phyloP scores from a whole-genome alignment of 331 rosid species.

The Acacia pycnantha region DNA sequence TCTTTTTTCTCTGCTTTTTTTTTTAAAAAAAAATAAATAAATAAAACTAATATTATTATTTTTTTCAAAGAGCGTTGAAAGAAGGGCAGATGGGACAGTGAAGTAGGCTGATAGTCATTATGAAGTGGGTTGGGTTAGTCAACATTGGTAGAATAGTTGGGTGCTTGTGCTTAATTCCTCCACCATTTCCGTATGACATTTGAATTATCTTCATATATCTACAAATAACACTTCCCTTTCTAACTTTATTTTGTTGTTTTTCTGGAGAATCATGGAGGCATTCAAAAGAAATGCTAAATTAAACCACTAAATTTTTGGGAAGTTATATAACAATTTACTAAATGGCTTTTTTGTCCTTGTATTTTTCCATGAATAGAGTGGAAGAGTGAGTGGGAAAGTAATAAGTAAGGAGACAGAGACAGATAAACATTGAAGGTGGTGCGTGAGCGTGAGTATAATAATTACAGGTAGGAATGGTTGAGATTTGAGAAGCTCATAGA shows the following conservation, averaged over 20 bases:
- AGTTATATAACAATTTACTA: neutral
- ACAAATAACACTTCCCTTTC: neutral
- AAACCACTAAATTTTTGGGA: neutral
- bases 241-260: neutral
- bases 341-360: neutral
- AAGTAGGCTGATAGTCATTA: slow-evolving; percentile 18
- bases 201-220: neutral
- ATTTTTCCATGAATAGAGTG: neutral
- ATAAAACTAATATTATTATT: neutral
- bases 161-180: neutral
- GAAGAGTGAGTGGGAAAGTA: neutral
- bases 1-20: neutral
- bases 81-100: slow-evolving; percentile 9
- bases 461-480: neutral
- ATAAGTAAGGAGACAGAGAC: neutral
- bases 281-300: neutral
- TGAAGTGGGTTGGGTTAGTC: slow-evolving; percentile 29
- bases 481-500: neutral
- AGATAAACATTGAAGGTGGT: neutral
- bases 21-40: too few relatives aligned
- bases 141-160: slow-evolving; percentile 21
- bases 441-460: neutral
- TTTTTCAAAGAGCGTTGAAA: slow-evolving; percentile 21
- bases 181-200: neutral
- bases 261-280: neutral